Evolutionary conservation across 2,329 filamentous ascomycete species (phyloP).

Genomic region (Pseudocercospora vitis): DNA sequence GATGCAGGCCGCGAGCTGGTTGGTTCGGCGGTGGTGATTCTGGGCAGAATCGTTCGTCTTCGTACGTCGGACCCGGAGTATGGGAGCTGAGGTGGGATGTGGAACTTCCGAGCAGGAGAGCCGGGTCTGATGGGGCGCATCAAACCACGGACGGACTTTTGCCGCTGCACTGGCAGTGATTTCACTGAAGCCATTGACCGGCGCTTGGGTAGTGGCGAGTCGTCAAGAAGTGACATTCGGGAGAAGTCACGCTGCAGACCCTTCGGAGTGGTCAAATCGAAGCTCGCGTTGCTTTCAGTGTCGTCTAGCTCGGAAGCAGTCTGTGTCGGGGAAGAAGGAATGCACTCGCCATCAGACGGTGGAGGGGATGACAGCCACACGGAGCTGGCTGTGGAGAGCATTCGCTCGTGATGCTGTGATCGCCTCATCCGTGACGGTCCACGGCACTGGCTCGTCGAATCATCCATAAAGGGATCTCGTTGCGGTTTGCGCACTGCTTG

Average conservation of each 20-base stretch:
- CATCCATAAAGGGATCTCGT: conserved; percentile 12
- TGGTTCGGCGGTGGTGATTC: conserved; percentile 8
- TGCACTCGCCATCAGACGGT: background rate
- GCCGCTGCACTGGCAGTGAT: conserved; percentile 7
- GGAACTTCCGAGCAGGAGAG: conserved; percentile 33
- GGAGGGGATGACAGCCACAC: conserved; percentile 17
- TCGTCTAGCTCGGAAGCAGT: conserved; percentile 26
- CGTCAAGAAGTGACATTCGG: conserved; percentile 22
- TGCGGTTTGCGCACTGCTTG: background rate
- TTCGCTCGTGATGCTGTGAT: background rate
- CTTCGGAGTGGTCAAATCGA: conserved; percentile 33
- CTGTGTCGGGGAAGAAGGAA: conserved; percentile 19
- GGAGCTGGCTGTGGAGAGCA: conserved; percentile 12
- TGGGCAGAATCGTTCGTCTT: conserved; percentile 22
- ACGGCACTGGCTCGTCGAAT: background rate
- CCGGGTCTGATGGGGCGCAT: conserved; percentile 31
- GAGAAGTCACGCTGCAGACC: conserved; percentile 20
- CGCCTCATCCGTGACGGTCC: background rate
- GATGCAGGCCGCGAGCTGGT: conserved; percentile 4
- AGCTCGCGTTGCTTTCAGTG: conserved; percentile 34
- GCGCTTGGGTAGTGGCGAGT: background rate
- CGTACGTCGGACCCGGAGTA: conserved; percentile 17
- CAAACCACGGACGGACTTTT: conserved; percentile 23
- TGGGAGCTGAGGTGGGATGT: conserved; percentile 28
- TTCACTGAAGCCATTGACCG: background rate